Base-by-base conservation (phyloP, 768 basidiomycete species). In the Xerocomellus intermedius region DNA sequence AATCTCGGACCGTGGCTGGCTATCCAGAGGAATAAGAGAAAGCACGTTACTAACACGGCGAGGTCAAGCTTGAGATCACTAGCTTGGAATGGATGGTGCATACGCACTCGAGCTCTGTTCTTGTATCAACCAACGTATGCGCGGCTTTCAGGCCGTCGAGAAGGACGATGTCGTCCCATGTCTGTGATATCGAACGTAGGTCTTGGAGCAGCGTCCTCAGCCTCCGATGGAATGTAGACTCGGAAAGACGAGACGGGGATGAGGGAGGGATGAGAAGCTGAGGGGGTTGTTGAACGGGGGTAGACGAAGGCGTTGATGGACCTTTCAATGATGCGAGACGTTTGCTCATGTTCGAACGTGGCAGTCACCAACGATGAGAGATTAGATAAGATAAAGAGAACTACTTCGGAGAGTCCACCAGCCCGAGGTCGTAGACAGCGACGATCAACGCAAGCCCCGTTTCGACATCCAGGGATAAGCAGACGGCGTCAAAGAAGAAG, bases 91-190 rank as follows among this genome's bases (percentile, higher is more conserved):
- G n/a, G n/a, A 45, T 13, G 26, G 9, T n/a, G 5, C 17, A 42
- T 42, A 76, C 85, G 63, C 74, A 94, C 93, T 92, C 87, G 57
- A 96, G 78, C 64, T 92, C 89, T 16, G 93, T 96, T 19, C 89
- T 79, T 17, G 87, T 73, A 64, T 95, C 90, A 3, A 91, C 79
- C 33, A 93, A 75, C 50, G 76, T 82, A 56, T 80, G 84, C 8
- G 81, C 82, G n/a, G 87, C 82, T 60, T 85, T 90, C 37, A 92
- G 72, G 8, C 93, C 93, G 64, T 95, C 91, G 14, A 86, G 64
- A 10, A 88, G 76, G 1, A 94, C 84, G 42, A 94, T 75, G 60
- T 93, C 87, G 59, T 94, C 88, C 93, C 93, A 96, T 49, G 84
- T 88, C 54, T 82, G 77, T 9, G 86, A 71, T 17, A 82, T 77